These are phyloP conservation scores for Penicillium brevicompactum DNA, from an alignment of 2,329 filamentous ascomycete genomes.

Conservation along the genomic window DNA sequence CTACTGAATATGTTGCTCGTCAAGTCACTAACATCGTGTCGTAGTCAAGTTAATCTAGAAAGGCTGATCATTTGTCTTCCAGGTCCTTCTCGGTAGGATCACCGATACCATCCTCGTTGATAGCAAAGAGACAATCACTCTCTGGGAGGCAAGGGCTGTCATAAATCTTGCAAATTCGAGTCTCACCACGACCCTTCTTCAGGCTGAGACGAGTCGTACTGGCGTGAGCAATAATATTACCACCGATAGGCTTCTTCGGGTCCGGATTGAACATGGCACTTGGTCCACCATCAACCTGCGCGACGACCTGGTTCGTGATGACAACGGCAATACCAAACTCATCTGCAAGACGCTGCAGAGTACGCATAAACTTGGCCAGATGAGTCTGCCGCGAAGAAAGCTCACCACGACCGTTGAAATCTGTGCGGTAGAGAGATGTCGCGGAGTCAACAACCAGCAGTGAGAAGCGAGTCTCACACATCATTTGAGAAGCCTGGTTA, in stretches of 20 bases:
- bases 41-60: slow-evolving; percentile 3
- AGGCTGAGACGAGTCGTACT: slow-evolving; percentile 92
- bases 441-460: slow-evolving; percentile 94
- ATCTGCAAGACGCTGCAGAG: slow-evolving; percentile 56
- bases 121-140: slow-evolving; percentile 94
- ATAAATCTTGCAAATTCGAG: slow-evolving; percentile 97
- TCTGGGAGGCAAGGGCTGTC: slow-evolving; percentile 97
- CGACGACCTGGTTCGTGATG: slow-evolving; percentile 98
- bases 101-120: slow-evolving; percentile 94
- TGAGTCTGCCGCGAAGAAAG: slow-evolving; percentile 81
- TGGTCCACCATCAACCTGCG: slow-evolving; percentile 94
- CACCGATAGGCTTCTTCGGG: slow-evolving; percentile 97
- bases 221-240: slow-evolving; percentile 97
- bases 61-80: slow-evolving; percentile 68
- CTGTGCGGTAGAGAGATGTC: slow-evolving; percentile 91
- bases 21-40: slow-evolving; percentile 30
- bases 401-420: slow-evolving; percentile 95
- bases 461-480: slow-evolving; percentile 98
- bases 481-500: slow-evolving; percentile 95
- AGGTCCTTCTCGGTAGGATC: slow-evolving; percentile 94
- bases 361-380: slow-evolving; percentile 53
- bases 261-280: slow-evolving; percentile 99
- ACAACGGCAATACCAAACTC: slow-evolving; percentile 96
- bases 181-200: slow-evolving; percentile 94
- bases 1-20: slow-evolving; percentile 14